Evolutionary conservation across 2,329 filamentous ascomycete species (phyloP), one percentile per base, ranked within the genome.

Genomic region (Cercospora zeae-maydis): DNA sequence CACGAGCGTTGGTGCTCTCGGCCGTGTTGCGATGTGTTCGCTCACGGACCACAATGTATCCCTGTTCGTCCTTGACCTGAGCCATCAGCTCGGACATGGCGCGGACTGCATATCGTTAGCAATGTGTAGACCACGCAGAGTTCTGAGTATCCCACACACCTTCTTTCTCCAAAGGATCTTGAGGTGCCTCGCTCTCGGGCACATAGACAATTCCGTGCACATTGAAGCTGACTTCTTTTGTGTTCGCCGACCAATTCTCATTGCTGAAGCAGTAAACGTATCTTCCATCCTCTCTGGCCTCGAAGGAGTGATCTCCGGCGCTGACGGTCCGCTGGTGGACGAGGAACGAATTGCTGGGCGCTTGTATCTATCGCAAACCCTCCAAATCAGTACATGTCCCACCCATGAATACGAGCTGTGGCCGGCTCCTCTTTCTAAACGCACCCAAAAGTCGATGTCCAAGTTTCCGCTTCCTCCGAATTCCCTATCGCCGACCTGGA

Each of bases 181-280:
- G 85, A 30, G 90, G 86, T 64, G 89, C 84, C 72, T 98, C 93
- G 64, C 85, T 83, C 78, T 98, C 95, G 61, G 91, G 90, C 57
- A 99, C 92, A 79, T 98, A 99, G 75, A 99, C 93, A 69, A 99
- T 92, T 71, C 95, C 95, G 80, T 99, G 95, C 58, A 99, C 95
- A 78, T 99, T 99, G 86, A 99, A 99, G 61, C 92, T 96, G 59
- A 99, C 93, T 78, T 99, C 95, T 81, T 99, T 99, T 76, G 87
- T 96, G 78, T 92, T 92, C 63, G 93, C 92, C 63, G 91, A 91
- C 92, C 93, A 99, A 78, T 95, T 89, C 83, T 98, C 93, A 80
- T 99, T 99, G 80, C 95, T 96, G 82, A 99, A 99, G 86, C 95
- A 99, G 86, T 99, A 99, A 62, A 86, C 82, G 81, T 90, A 97